Conservation (phyloP, 2,329 filamentous ascomycete species). For the Nothopassalora personata region DNA sequence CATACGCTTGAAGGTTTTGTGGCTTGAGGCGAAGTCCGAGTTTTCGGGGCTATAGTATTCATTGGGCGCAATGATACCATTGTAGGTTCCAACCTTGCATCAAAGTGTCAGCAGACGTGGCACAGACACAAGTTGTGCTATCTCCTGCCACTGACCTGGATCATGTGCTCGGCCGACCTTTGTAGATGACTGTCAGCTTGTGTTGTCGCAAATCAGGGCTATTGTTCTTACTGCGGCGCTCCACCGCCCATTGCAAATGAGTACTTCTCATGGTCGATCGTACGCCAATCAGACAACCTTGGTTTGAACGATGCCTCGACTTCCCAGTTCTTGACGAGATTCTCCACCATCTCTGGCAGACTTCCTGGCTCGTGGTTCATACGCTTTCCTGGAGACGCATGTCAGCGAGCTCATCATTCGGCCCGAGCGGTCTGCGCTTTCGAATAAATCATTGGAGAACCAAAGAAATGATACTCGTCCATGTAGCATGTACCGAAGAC, state of each 20-base stretch:
- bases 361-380: slow-evolving; percentile 52
- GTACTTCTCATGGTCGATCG: slow-evolving; percentile 56
- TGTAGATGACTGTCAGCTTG: background rate
- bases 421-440: background rate
- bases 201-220: background rate
- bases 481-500: background rate
- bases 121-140: background rate
- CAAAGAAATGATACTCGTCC: background rate
- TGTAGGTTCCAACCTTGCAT: slow-evolving; percentile 57
- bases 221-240: slow-evolving; percentile 39
- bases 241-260: slow-evolving; percentile 60
- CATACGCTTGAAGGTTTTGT: slow-evolving; percentile 68
- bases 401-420: slow-evolving; percentile 10
- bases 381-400: slow-evolving; percentile 47
- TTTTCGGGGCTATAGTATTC: slow-evolving; percentile 59
- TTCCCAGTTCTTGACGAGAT: slow-evolving; percentile 70
- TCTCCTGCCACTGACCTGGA: slow-evolving; percentile 37
- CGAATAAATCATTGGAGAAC: background rate
- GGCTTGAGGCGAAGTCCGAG: slow-evolving; percentile 58
- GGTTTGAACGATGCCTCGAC: slow-evolving; percentile 66
- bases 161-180: slow-evolving; percentile 56
- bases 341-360: slow-evolving; percentile 59
- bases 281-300: slow-evolving; percentile 58
- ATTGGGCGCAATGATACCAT: slow-evolving; percentile 59
- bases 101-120: background rate